Evolutionary conservation across 345 rosid species (phyloP).

Genomic region (Eucalyptus microcorys): DNA sequence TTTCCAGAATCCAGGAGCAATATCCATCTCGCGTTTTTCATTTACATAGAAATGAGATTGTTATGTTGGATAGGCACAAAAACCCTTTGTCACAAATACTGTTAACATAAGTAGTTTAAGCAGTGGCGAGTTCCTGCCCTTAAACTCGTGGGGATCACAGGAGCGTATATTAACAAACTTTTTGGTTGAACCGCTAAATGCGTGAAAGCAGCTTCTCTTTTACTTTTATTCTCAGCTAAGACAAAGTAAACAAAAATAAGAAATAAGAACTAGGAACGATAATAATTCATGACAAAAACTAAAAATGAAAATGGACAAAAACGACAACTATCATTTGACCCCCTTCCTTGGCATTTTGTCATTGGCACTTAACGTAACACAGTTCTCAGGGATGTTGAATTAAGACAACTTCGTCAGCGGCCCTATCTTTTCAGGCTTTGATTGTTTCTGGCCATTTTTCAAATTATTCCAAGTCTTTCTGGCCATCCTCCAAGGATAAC

Average conservation of each 20-base stretch:
- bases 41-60: not conserved
- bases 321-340: not conserved
- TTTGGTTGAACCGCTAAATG: not conserved
- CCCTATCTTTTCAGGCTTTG: not conserved
- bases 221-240: not conserved
- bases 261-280: not conserved
- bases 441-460: not conserved
- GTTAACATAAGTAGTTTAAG: not conserved
- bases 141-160: not conserved
- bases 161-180: not conserved
- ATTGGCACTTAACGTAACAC: not conserved
- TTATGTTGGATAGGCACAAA: not conserved
- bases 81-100: not conserved
- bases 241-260: not conserved
- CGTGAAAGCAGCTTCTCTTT: not conserved
- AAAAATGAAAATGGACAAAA: not conserved
- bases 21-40: not conserved
- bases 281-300: not conserved
- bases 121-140: not conserved
- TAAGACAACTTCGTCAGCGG: not conserved
- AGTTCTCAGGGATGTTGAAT: not conserved
- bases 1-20: not conserved
- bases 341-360: not conserved
- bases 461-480: not conserved
- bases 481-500: not conserved